Base-by-base conservation (phyloP, 2,329 filamentous ascomycete genomes). In the Mycosphaerella sp. region DNA sequence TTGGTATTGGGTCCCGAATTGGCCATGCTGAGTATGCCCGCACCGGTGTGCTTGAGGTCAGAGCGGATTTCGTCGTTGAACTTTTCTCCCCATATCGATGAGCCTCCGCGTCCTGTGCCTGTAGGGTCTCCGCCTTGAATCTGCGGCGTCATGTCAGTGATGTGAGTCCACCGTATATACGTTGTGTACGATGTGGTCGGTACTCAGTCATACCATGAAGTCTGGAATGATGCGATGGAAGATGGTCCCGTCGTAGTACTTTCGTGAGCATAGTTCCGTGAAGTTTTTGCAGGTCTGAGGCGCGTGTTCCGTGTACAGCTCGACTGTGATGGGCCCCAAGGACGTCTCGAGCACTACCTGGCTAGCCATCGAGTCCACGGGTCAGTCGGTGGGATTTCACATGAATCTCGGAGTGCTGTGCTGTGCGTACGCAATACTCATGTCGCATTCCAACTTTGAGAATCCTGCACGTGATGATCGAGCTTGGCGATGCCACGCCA, bases 181-280 rank as follows among this genome's bases (percentile, higher is more conserved):
- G 21, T 21, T 21, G 21, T 21, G 21, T 21, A 21, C 21, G 21
- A 2, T 6, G 21, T 21, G 4, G 21, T 21, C 4, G 21, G 21
- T 21, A 21, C 21, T 21, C 21, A 21, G 34, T n/a, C 52, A 95
- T 79, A 49, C 45, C 91, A 98, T 97, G 76, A 98, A 98, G 71
- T 88, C 82, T 46, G 88, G 84, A 66, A 98, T 97, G 62, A 97
- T 84, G 68, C 93, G 89, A 50, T 97, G 93, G 78, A 97, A 91
- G 65, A 90, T 74, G 53, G 87, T 81, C 67, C 73, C 75, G 73
- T 93, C 81, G 79, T 95, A 98, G 80, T 96, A 97, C 61, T 87
- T 87, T 61, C 89, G 80, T 56, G 79, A 75, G 16, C 84, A 82
- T 46, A 97, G 87, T 4, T 86, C 87, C 21, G 78, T 69, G 73